These are phyloP conservation scores for Penicillium sp. DNA, from an alignment of 2,329 filamentous ascomycete genomes.

Conservation along the genomic window DNA sequence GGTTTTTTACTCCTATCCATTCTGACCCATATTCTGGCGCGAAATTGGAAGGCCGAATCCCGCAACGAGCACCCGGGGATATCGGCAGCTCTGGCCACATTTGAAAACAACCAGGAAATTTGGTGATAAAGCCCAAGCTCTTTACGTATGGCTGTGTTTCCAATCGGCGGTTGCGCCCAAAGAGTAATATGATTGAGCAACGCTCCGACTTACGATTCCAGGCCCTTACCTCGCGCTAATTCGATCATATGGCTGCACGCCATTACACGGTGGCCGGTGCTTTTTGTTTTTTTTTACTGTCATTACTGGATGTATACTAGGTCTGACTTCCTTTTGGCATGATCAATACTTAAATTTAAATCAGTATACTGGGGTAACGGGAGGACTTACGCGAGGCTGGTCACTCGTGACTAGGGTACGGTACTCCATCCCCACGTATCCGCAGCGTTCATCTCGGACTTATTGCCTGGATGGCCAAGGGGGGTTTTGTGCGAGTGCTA, in stretches of 20 bases:
- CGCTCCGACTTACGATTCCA: constrained; percentile 5
- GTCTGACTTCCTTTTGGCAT: neutral
- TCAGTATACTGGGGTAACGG: neutral
- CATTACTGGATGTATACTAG: neutral
- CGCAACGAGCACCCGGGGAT: neutral
- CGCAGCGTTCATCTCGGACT: constrained; percentile 5
- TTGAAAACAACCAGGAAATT: neutral
- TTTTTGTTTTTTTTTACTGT: constrained; percentile 1
- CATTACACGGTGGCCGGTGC: neutral
- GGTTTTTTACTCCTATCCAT: neutral
- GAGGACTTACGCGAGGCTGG: neutral
- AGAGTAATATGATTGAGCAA: constrained; percentile 19
- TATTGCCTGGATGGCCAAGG: constrained; percentile 6
- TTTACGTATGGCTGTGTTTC: constrained; percentile 16
- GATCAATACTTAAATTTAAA: neutral
- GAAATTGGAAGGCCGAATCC: neutral
- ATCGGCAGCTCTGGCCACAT: neutral
- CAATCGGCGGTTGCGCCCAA: constrained; percentile 20
- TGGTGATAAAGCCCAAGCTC: neutral
- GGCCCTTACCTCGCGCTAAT: constrained; percentile 18
- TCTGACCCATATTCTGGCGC: neutral
- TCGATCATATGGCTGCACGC: neutral
- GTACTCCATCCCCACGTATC: neutral
- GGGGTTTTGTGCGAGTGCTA: constrained; percentile 2
- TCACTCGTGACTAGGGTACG: neutral